Conservation (phyloP, 2,329 filamentous ascomycete species). For the Calonectria pteridis region DNA sequence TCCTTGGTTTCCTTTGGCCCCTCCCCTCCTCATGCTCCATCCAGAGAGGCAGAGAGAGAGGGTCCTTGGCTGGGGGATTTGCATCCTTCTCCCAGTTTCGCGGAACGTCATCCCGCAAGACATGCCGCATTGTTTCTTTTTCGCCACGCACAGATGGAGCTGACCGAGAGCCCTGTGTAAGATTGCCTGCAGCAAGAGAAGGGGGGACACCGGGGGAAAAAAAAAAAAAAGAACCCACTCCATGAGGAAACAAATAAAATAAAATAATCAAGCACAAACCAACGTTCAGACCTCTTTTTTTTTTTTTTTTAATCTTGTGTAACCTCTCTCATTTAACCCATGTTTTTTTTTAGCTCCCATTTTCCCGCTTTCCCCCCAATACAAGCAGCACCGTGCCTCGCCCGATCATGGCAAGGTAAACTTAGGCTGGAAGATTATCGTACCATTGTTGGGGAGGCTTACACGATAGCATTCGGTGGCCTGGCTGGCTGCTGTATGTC, state of each 20-base stretch:
- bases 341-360: not conserved
- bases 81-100: not conserved
- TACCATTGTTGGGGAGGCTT: not conserved
- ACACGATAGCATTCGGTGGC: not conserved
- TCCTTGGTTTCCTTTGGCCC: not conserved
- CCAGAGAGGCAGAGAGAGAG: too few species aligned
- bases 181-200: not conserved
- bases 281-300: not conserved
- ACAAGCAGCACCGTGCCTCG: not conserved
- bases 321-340: not conserved
- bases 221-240: not conserved
- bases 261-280: not conserved
- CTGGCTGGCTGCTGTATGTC: not conserved
- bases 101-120: constrained; percentile 12
- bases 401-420: not conserved
- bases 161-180: not conserved
- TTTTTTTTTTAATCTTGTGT: not conserved
- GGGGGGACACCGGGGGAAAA: not conserved
- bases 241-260: not conserved
- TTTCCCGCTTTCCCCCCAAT: not conserved
- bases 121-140: not conserved
- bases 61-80: not conserved
- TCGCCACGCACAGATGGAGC: not conserved
- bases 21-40: not conserved
- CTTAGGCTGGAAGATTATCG: constrained; percentile 1